Percentiles rank a stretch among this genome's conserved stretches.
Conservation (phyloP, 352 stramenopile species). For the Pilasporangium apinafurcum region DNA sequence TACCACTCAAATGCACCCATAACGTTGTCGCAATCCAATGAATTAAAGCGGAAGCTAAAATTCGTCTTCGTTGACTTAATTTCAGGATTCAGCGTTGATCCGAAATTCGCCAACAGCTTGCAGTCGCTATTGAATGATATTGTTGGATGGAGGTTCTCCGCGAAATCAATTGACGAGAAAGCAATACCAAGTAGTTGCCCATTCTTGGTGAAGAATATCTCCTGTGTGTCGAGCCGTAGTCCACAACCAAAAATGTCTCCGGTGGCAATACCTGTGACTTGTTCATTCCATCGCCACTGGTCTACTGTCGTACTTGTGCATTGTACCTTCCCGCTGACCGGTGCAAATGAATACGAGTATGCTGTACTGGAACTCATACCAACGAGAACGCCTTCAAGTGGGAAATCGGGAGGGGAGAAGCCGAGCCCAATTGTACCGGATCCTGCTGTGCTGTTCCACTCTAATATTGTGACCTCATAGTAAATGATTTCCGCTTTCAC, state of each 20-base stretch:
- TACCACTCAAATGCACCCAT: conserved; percentile 88
- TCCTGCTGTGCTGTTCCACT: conserved; percentile 32
- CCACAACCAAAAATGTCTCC: conserved; percentile 79
- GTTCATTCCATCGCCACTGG: conserved; percentile 70
- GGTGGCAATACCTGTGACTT: conserved; percentile 21
- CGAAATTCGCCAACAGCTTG: conserved; percentile 75
- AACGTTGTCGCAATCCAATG: conserved; percentile 77
- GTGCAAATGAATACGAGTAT: conserved; percentile 65
- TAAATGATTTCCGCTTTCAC: conserved; percentile 78
- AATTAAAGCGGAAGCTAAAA: conserved; percentile 79
- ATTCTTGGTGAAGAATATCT: conserved; percentile 87
- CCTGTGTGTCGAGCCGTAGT: conserved; percentile 68
- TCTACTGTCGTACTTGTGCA: conserved; percentile 46
- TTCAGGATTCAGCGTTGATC: conserved; percentile 21
- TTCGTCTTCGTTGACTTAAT: conserved; percentile 29
- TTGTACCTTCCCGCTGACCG: conserved; percentile 61
- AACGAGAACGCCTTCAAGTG: conserved; percentile 57
- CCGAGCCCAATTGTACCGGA: conserved; percentile 42
- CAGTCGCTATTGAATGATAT: conserved; percentile 71
- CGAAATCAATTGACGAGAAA: conserved; percentile 60
- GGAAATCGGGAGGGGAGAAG: conserved; percentile 60
- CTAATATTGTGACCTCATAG: conserved; percentile 70
- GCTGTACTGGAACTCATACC: conserved; percentile 28
- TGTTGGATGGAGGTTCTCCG: conserved; percentile 54
- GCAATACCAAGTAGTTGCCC: conserved; percentile 67